Conservation (phyloP, 306 rosid genomes). For the Cucurbita moschata region DNA sequence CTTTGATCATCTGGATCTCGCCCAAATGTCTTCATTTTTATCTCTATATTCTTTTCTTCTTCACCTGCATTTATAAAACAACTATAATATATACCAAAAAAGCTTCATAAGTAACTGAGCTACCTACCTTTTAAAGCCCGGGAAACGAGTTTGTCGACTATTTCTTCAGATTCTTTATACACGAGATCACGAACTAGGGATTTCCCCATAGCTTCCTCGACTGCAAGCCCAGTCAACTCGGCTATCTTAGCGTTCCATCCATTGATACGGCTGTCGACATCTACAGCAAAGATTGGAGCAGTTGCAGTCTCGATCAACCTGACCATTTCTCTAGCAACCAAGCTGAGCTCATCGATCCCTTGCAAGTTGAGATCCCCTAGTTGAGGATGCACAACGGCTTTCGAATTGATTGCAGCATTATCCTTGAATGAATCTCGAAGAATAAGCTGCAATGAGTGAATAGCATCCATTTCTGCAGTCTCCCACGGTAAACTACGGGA, state of each 20-base stretch:
- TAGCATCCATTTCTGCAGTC: slow-evolving; percentile 92
- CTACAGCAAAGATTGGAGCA: slow-evolving; percentile 93
- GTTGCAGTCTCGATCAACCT: slow-evolving; percentile 98
- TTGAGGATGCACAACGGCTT: slow-evolving; percentile 48
- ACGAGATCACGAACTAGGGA: slow-evolving; percentile 76
- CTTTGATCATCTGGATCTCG: slow-evolving; percentile 40
- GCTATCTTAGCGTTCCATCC: slow-evolving; percentile 96
- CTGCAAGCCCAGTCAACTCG: slow-evolving; percentile 81
- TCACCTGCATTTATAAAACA: slow-evolving; percentile 53
- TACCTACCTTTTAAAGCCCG: slow-evolving; percentile 82
- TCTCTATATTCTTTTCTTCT: slow-evolving; percentile 89
- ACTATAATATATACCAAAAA: background rate
- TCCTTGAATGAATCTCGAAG: slow-evolving; percentile 73
- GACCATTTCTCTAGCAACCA: slow-evolving; percentile 97
- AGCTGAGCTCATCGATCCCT: slow-evolving; percentile 83
- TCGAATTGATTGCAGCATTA: slow-evolving; percentile 46
- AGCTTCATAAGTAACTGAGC: slow-evolving; percentile 10
- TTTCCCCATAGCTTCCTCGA: slow-evolving; percentile 88
- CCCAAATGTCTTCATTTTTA: slow-evolving; percentile 82
- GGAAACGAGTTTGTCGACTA: slow-evolving; percentile 50
- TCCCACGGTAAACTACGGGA: slow-evolving; percentile 97
- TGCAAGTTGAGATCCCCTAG: slow-evolving; percentile 43
- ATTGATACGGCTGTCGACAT: slow-evolving; percentile 65
- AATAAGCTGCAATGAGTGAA: slow-evolving; percentile 93
- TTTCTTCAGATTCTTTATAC: slow-evolving; percentile 64